Evolutionary conservation across 1,139 yeast species (phyloP).

Genomic region (Saccharomycopsis crataegensis): DNA sequence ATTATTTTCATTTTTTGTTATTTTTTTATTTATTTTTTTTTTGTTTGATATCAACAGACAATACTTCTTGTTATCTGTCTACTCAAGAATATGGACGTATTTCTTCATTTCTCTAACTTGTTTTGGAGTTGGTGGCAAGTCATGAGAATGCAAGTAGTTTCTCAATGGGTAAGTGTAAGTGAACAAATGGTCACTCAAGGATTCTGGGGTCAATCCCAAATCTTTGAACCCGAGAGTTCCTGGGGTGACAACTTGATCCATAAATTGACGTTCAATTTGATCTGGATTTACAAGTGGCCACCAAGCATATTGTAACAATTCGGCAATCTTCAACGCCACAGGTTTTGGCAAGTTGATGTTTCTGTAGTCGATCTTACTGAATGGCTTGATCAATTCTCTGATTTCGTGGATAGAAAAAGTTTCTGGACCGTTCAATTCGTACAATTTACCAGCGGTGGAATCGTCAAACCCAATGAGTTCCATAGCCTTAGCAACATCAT

Average conservation of each 20-base stretch:
- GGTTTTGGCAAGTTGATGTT: constrained; percentile 48
- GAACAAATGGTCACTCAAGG: constrained; percentile 62
- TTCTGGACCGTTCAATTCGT: constrained; percentile 71
- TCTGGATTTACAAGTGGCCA: constrained; percentile 71
- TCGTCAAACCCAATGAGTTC: constrained; percentile 80
- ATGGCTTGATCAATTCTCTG: constrained; percentile 61
- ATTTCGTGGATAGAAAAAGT: constrained; percentile 56
- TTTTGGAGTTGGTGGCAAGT: constrained; percentile 26
- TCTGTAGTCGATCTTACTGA: constrained; percentile 38
- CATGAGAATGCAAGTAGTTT: constrained; percentile 25
- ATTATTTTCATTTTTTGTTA: background rate
- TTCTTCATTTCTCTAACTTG: constrained; percentile 21
- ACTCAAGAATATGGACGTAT: constrained; percentile 20
- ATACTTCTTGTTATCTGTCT: background rate
- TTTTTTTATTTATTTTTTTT: background rate
- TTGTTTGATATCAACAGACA: background rate
- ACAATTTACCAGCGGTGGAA: constrained; percentile 68
- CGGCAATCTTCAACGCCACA: constrained; percentile 38
- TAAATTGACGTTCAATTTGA: constrained; percentile 67
- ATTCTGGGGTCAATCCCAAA: constrained; percentile 65
- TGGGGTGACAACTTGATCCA: constrained; percentile 58
- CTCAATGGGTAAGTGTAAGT: constrained; percentile 35
- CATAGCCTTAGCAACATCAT: constrained; percentile 73
- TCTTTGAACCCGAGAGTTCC: constrained; percentile 61
- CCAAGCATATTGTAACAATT: constrained; percentile 50